Evolutionary conservation across 148 eudicot genomes (phyloP).

Genomic region (Rheum nobile): DNA sequence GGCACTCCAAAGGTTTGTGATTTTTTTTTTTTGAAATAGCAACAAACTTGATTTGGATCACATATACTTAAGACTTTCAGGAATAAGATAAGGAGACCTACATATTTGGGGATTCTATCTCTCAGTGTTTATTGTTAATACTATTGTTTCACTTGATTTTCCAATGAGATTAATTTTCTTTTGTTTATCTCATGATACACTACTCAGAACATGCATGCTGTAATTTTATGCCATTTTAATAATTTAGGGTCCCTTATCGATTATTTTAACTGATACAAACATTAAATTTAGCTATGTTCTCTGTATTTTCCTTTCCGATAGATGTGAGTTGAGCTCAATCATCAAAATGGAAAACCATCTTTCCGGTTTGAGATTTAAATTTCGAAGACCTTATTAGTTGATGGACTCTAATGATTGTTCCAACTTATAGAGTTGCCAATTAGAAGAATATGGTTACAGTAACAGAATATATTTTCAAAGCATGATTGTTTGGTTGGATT

Average conservation of each 20-base stretch:
- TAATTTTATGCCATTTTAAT: background rate
- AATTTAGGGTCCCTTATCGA: background rate
- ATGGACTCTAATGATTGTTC: background rate
- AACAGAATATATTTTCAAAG: background rate
- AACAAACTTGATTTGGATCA: background rate
- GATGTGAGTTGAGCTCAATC: background rate
- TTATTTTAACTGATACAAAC: background rate
- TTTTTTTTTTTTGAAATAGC: no score
- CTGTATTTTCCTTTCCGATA: background rate
- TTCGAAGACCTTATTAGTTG: background rate
- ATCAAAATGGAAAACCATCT: background rate
- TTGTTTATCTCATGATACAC: background rate
- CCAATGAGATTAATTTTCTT: background rate
- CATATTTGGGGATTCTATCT: background rate
- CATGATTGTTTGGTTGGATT: background rate
- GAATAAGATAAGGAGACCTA: background rate
- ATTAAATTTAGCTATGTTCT: background rate
- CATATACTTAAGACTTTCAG: background rate
- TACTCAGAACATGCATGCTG: background rate
- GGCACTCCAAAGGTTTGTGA: slow-evolving; percentile 84
- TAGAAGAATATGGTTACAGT: background rate
- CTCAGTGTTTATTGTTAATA: no score
- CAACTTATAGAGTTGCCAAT: background rate
- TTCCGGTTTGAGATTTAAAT: background rate
- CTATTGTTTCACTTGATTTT: background rate